These are phyloP conservation scores for Diaporthe amygdali DNA, from an alignment of 2,329 filamentous ascomycete genomes.

Conservation along the genomic window DNA sequence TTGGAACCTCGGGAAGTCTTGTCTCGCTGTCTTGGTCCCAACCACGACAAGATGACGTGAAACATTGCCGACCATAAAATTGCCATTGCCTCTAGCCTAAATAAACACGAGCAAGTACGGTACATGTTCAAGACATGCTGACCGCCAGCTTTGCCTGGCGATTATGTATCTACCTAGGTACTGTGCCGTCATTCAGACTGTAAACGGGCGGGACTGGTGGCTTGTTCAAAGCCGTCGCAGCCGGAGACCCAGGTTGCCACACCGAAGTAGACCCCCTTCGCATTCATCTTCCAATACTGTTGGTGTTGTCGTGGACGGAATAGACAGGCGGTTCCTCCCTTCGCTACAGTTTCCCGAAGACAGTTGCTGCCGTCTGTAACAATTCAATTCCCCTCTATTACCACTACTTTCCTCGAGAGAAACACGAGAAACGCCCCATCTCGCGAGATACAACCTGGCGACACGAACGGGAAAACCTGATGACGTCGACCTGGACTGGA, in stretches of 20 bases:
- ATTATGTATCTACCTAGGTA: not conserved
- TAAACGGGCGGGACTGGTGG: not conserved
- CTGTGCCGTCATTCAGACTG: not conserved
- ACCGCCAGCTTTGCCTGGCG: not conserved
- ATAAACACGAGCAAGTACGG: not conserved
- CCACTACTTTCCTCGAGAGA: not conserved
- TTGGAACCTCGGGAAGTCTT: not conserved
- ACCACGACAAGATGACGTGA: conserved; percentile 10
- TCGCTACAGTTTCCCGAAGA: not conserved
- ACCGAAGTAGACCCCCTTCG: not conserved
- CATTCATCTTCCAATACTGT: not conserved
- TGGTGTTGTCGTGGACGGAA: not conserved
- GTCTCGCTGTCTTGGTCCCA: not conserved
- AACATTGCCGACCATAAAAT: not conserved
- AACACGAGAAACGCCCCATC: not conserved
- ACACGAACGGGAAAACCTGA: not conserved
- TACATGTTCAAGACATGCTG: not conserved
- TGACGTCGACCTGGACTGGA: conserved; percentile 3
- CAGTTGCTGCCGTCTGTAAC: not conserved
- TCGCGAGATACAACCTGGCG: not conserved
- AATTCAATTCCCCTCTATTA: not conserved
- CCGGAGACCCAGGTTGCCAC: not conserved
- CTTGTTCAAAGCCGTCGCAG: not conserved
- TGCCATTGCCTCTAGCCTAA: not conserved
- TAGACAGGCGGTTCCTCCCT: not conserved